These are phyloP conservation scores for Alternaria gaisen DNA, from an alignment of 2,329 filamentous ascomycete species.

Conservation along the genomic window DNA sequence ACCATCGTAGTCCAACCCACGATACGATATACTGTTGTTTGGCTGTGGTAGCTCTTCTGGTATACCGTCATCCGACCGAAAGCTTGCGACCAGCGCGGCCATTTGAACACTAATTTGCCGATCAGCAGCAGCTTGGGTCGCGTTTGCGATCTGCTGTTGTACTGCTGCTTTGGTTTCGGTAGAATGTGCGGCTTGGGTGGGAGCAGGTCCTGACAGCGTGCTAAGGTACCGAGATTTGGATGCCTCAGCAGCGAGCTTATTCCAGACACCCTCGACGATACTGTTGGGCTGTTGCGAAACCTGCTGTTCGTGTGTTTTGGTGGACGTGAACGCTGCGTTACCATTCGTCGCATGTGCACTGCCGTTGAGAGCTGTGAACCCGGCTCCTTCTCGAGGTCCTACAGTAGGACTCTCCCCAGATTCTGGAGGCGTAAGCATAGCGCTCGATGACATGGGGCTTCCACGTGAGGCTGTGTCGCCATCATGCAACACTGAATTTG, in stretches of 20 bases:
- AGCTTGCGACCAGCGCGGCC: constrained; percentile 39
- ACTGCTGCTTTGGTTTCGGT: constrained; percentile 26
- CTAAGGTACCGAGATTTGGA: constrained; percentile 27
- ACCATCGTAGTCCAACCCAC: constrained; percentile 42
- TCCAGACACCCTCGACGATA: constrained; percentile 38
- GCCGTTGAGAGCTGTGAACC: constrained; percentile 23
- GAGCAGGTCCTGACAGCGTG: constrained; percentile 9
- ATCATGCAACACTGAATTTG: constrained; percentile 36
- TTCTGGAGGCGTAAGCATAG: constrained; percentile 43
- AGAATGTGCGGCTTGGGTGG: constrained; percentile 20
- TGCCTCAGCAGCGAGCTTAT: constrained; percentile 26
- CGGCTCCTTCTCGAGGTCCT: constrained; percentile 27
- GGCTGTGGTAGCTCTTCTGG: constrained; percentile 32
- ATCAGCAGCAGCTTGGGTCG: constrained; percentile 34
- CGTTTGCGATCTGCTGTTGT: constrained; percentile 32
- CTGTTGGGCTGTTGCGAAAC: constrained; percentile 24
- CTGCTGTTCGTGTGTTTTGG: constrained; percentile 21
- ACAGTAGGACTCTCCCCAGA: constrained; percentile 40
- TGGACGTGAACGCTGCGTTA: constrained; percentile 13
- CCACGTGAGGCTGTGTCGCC: constrained; percentile 38
- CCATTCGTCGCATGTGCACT: constrained; percentile 15
- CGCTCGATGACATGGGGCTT: constrained; percentile 37
- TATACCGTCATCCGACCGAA: constrained; percentile 33
- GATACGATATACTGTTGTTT: constrained; percentile 32
- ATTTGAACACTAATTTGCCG: constrained; percentile 40